Evolutionary conservation across 768 basidiomycete genomes (phyloP).

Genomic region (Termitomyces sp.): DNA sequence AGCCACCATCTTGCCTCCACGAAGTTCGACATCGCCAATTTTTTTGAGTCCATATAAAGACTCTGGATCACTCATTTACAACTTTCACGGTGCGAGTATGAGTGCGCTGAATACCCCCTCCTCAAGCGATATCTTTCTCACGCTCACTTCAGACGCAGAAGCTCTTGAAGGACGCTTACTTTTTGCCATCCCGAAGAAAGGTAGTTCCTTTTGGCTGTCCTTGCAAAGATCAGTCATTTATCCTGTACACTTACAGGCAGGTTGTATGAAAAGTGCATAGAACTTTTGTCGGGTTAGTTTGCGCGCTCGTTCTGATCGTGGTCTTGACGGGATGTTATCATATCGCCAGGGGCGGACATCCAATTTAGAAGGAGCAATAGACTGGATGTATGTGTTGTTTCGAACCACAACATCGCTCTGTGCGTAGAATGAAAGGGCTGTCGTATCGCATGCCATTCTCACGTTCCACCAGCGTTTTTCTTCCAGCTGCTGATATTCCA

Average conservation of each 20-base stretch:
- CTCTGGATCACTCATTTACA: neutral
- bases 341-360: constrained; percentile 79
- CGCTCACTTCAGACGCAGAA: constrained; percentile 52
- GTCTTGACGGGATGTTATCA: constrained; percentile 3
- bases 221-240: neutral
- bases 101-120: constrained; percentile 3
- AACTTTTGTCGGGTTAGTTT: constrained; percentile 72
- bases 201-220: constrained; percentile 29
- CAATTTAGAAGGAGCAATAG: constrained; percentile 86
- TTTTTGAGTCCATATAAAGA: neutral
- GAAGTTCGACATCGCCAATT: neutral
- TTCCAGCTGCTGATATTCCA: constrained; percentile 95
- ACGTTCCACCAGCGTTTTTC: constrained; percentile 71
- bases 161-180: constrained; percentile 80
- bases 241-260: constrained; percentile 27
- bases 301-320: neutral
- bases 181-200: constrained; percentile 98
- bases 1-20: neutral
- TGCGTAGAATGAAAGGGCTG: constrained; percentile 34
- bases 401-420: constrained; percentile 94
- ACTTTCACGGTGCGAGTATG: constrained; percentile 6
- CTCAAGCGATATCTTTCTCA: neutral
- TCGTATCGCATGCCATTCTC: neutral
- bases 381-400: constrained; percentile 89
- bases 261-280: constrained; percentile 86